Evolutionary conservation across 2,329 filamentous ascomycete species (phyloP), one percentile per base, ranked within the genome.

Genomic region (Simplicillium aogashimaense): DNA sequence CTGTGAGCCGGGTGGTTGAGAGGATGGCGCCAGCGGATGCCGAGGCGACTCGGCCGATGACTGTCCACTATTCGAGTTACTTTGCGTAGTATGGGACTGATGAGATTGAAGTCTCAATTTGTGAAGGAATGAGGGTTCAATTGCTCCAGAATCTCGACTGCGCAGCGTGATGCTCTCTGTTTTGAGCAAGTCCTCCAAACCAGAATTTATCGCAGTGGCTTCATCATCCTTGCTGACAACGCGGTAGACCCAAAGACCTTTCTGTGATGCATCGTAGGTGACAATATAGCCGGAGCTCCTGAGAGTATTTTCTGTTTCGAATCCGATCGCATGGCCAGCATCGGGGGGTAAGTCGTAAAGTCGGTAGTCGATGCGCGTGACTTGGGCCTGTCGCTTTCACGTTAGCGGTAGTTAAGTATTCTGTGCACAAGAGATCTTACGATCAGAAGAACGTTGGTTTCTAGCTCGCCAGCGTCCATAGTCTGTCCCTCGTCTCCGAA

Each of bases 391-490:
- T 2, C 35, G 36, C 18, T 5, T 29, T 28, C 13, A 29, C 20
- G 20, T 25, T 25, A 25, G 20, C 9, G 20, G 20, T n/a, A 25
- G 5, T 25, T 5, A 25, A 6, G 20, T 6, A 9, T 25, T 25
- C 9, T 5, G 20, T 9, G 20, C 20, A 25, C 9, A 25, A 9
- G 20, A 9, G 5, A 25, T 63, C 71, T 52, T 49, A 78, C 75
- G 63, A 78, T 66, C 53, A 75, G 62, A 52, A 79, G 60, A 45
- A 67, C 68, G 61, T 79, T 79, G 55, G 75, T 79, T 53, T 76
- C 73, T 59, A 76, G 77, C 61, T 78, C 74, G 48, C 72, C 71
- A 58, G 70, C 69, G 60, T 79, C 75, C 75, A 79, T 79, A 55
- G 71, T 74, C 34, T 25, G 9, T 25, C 20, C 9, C 20, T 25